Conservation (phyloP, 192 early-diverging fungal genomes). For the Coemansia sp. region DNA sequence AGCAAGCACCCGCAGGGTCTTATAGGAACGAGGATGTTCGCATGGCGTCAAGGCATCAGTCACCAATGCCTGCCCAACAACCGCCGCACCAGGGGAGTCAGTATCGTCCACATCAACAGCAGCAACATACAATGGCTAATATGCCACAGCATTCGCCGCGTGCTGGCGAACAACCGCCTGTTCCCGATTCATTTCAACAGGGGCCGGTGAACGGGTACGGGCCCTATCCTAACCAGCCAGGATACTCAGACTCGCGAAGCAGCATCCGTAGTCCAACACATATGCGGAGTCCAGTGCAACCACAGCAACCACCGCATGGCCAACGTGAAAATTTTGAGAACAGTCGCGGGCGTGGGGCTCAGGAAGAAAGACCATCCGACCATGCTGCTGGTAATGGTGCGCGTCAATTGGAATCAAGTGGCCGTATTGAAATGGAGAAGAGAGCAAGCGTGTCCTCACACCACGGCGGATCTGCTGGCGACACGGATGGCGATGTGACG, state of each 20-base stretch:
- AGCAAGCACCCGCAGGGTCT: slow-evolving; percentile 19
- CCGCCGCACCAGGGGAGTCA: slow-evolving; percentile 13
- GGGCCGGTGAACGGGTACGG: slow-evolving; percentile 40
- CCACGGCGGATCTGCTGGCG: slow-evolving; percentile 7
- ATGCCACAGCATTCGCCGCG: slow-evolving; percentile 18
- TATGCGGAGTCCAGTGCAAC: slow-evolving; percentile 20
- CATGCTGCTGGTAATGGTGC: background rate
- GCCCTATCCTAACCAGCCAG: slow-evolving; percentile 13
- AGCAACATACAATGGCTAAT: background rate
- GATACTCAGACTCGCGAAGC: background rate
- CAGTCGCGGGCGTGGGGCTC: background rate
- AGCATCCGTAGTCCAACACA: slow-evolving; percentile 36
- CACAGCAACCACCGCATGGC: background rate
- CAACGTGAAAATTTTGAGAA: background rate
- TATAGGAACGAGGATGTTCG: slow-evolving; percentile 26
- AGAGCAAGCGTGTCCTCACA: slow-evolving; percentile 1
- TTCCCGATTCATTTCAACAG: slow-evolving; percentile 32
- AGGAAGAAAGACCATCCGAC: slow-evolving; percentile 2
- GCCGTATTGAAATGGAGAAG: background rate
- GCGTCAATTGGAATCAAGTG: background rate
- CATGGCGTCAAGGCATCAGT: slow-evolving; percentile 33
- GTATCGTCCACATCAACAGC: slow-evolving; percentile 12
- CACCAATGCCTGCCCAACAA: slow-evolving; percentile 34
- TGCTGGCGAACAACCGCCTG: slow-evolving; percentile 9
- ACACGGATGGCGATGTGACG: slow-evolving; percentile 33